A percentile compares a stretch with the other conserved stretches of the same genome.
These are phyloP conservation scores for Raphanus hybrid DNA, from an alignment of 441 rosid genomes.

Conservation along the genomic window DNA sequence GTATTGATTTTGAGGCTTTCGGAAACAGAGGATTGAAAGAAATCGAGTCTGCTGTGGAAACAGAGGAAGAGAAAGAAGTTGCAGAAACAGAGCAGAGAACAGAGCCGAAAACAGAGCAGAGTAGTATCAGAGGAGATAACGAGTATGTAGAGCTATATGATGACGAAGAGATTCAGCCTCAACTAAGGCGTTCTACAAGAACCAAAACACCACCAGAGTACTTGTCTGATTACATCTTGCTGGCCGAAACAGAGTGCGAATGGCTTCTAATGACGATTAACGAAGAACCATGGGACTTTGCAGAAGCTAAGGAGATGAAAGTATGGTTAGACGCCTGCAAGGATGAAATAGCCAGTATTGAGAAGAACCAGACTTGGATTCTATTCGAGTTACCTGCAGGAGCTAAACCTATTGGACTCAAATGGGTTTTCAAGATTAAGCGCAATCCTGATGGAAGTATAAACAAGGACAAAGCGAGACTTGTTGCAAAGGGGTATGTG, in stretches of 20 bases:
- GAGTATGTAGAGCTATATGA: not conserved
- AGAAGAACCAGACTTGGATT: not conserved
- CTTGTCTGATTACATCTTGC: too few species aligned
- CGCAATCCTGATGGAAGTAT: too few species aligned
- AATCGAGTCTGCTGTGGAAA: not conserved
- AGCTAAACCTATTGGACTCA: not conserved
- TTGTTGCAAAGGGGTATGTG: too few species aligned
- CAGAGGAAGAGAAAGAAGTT: too few species aligned
- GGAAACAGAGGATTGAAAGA: not conserved
- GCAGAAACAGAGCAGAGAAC: too few species aligned
- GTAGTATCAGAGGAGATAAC: too few species aligned
- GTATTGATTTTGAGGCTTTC: not conserved
- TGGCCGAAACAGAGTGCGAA: not conserved
- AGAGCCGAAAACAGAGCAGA: not conserved
- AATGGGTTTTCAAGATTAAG: too few species aligned
- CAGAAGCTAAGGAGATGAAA: not conserved
- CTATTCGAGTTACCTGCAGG: not conserved
- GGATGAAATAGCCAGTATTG: not conserved
- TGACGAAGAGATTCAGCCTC: not conserved
- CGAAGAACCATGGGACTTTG: not conserved
- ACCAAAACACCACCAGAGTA: not conserved
- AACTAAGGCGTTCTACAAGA: not conserved
- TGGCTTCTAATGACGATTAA: not conserved
- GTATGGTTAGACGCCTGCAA: not conserved
- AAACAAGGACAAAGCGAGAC: too few species aligned